These are phyloP conservation scores for Asterella californica DNA, from an alignment of 225 moss, liverwort and hornwort genomes.

Conservation along the genomic window DNA sequence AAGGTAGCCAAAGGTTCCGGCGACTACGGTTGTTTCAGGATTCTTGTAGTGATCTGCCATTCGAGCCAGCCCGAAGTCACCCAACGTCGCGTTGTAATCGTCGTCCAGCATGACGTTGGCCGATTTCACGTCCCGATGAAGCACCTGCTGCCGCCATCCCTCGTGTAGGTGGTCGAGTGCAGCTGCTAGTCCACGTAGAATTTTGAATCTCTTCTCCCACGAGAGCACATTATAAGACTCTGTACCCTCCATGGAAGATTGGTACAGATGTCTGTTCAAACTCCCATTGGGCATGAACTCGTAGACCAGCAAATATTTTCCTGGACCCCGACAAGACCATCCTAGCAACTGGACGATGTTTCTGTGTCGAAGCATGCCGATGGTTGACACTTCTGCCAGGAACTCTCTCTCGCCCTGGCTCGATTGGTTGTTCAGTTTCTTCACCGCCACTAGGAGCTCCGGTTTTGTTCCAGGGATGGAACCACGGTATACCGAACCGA, in stretches of 20 bases:
- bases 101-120: constrained; percentile 26
- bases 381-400: constrained; percentile 25
- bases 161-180: constrained; percentile 11
- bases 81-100: constrained; percentile 8
- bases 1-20: constrained; percentile 5
- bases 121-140: constrained; percentile 37
- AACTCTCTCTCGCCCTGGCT: constrained; percentile 39
- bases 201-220: constrained; percentile 1
- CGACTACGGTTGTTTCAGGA: constrained; percentile 17
- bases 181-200: not conserved
- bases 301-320: constrained; percentile 27
- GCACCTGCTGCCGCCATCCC: constrained; percentile 15
- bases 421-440: constrained; percentile 41
- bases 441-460: constrained; percentile 33
- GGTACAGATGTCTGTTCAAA: not conserved
- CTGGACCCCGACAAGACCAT: constrained; percentile 14
- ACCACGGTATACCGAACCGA: constrained; percentile 51
- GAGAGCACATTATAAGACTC: too few species aligned
- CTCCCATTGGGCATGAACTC: too few species aligned
- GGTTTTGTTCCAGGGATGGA: constrained; percentile 30
- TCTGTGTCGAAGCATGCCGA: constrained; percentile 27
- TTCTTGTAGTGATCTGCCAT: not conserved
- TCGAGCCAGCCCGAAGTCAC: constrained; percentile 27
- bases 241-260: too few species aligned
- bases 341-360: constrained; percentile 35